Evolutionary conservation across 1,284 basidiomycete genomes (phyloP), one percentile per base, ranked within the genome.

Genomic region (Cryptococcus floricola): DNA sequence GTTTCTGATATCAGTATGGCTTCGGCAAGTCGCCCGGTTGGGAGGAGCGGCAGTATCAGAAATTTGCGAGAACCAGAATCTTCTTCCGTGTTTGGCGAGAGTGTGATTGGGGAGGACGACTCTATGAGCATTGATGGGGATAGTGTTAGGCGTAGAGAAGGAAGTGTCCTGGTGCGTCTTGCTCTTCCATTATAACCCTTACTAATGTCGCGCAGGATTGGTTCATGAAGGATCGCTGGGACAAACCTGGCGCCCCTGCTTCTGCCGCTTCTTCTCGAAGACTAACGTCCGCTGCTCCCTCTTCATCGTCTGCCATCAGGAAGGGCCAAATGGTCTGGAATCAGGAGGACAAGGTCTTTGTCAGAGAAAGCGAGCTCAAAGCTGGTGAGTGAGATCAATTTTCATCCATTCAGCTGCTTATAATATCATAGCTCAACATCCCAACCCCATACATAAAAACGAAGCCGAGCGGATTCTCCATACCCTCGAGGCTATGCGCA

Each of bases 401-500:
- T 5, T 39, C 27, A 37, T 39, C 12, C 16, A 43, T n/a, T 31
- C 25, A 5, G n/a, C 16, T 23, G 19, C 39, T 39, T 49, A 54
- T 48, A 53, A 25, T 8, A 13, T 5, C 14, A 5, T 37, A 63
- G 62, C 60, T 23, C 61, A 68, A 50, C 53, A 59, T 4, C 66
- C 70, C 3, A 56, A 59, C 13, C 65, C 65, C 0, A 55, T 67
- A 5, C 63, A 63, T 34, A 58, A 69, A 49, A 75, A 71, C 53
- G 73, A 76, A 52, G 75, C 75, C 34, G 75, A 77, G 51, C 65
- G 73, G 0, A 76, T 77, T 42, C 65, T 77, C 14, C 68, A 67
- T 49, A 70, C 72, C 1, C 66, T 77, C 38, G 75, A 77, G 59
- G 63, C 66, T 3, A 62, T 71, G 56, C 65, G 73, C 27, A 70